Evolutionary conservation across 2,329 filamentous ascomycete genomes (phyloP).

Genomic region (Colletotrichum tropicicola): DNA sequence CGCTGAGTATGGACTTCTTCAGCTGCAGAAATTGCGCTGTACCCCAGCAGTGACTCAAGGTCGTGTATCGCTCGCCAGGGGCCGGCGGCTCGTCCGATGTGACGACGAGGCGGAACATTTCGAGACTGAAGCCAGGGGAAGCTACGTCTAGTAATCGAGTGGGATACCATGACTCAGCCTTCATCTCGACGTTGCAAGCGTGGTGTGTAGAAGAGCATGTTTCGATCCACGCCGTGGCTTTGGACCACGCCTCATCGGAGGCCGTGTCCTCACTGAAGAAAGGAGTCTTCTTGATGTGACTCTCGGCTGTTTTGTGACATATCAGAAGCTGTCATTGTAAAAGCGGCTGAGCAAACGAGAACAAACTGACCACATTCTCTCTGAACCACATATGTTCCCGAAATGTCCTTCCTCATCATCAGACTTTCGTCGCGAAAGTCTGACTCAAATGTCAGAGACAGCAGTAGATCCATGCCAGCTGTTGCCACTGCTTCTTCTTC

Average conservation of each 20-base stretch:
- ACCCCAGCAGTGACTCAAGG: slow-evolving; percentile 20
- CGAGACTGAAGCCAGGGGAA: background rate
- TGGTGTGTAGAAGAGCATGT: background rate
- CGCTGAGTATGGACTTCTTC: background rate
- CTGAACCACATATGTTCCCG: background rate
- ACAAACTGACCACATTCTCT: background rate
- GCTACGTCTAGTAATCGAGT: slow-evolving; percentile 2
- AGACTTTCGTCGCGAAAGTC: background rate
- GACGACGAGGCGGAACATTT: background rate
- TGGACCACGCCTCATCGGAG: slow-evolving; percentile 1
- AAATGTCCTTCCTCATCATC: background rate
- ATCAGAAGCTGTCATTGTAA: background rate
- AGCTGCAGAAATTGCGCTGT: slow-evolving; percentile 9
- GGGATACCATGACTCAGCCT: background rate
- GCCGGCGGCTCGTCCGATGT: background rate
- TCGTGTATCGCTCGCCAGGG: background rate
- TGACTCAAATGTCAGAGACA: background rate
- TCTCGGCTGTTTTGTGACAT: background rate
- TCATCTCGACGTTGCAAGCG: background rate
- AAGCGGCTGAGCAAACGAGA: too few species aligned
- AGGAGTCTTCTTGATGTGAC: background rate
- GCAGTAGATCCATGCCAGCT: background rate
- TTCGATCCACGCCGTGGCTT: background rate
- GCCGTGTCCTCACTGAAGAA: background rate
- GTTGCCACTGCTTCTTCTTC: background rate